Evolutionary conservation across 148 eudicot genomes (phyloP).

Genomic region (Arbutus unedo): DNA sequence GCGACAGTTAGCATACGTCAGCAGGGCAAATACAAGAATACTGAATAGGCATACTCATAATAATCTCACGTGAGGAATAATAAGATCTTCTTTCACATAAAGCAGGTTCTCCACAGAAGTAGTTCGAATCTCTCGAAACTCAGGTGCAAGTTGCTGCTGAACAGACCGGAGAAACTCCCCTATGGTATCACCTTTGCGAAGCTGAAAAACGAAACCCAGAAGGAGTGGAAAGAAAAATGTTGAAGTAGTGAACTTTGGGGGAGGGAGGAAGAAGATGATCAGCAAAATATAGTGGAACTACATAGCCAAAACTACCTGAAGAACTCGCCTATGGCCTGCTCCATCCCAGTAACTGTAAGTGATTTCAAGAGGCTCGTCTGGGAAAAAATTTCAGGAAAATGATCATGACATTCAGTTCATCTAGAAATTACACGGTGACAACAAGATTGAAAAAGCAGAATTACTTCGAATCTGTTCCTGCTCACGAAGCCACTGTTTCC

Average conservation of each 20-base stretch:
- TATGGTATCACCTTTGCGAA: slow-evolving; percentile 88
- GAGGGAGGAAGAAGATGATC: not conserved
- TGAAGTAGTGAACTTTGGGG: slow-evolving; percentile 6
- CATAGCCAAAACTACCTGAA: slow-evolving; percentile 51
- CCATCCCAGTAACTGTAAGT: slow-evolving; percentile 99
- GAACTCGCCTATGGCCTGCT: slow-evolving; percentile 83
- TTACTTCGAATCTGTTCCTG: slow-evolving; percentile 84
- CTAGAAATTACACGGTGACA: not conserved
- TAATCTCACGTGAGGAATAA: slow-evolving; percentile 84
- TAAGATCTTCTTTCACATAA: slow-evolving; percentile 97
- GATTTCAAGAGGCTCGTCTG: slow-evolving; percentile 96
- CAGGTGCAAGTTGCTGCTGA: slow-evolving; percentile 99
- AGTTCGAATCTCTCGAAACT: slow-evolving; percentile 93
- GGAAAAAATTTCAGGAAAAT: not conserved
- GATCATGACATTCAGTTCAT: slow-evolving; percentile 5
- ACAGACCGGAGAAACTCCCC: slow-evolving; percentile 92
- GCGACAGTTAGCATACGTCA: slow-evolving; percentile 19
- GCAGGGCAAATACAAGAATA: not conserved
- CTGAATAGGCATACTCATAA: not conserved
- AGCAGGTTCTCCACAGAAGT: slow-evolving; percentile 94
- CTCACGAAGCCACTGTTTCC: slow-evolving; percentile 73
- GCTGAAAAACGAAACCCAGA: slow-evolving; percentile 38
- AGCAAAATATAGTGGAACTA: not conserved
- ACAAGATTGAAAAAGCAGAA: not conserved
- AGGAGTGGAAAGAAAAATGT: not conserved